Base-by-base conservation (phyloP, 768 basidiomycete genomes). In the Tylopilus subfusipes region DNA sequence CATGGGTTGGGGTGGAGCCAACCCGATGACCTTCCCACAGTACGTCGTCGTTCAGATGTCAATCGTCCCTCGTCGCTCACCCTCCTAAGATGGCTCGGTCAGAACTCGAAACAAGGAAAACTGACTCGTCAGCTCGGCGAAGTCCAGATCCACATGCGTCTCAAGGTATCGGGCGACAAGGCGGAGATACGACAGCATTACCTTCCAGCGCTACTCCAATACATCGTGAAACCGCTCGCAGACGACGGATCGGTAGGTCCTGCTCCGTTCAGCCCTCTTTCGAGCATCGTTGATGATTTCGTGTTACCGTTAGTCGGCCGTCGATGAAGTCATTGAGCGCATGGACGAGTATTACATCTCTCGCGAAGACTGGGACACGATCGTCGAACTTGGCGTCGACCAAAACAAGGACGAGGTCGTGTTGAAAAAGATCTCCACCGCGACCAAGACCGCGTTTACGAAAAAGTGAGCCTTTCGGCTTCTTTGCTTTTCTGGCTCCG, bases 271-370 rank as follows among this genome's bases (percentile, higher is more conserved):
- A n/a, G 11, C 25, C 36, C 36, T 48, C 24, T 31, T 27, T 25
- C 13, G 34, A 21, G 18, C n/a, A 19, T 12, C 4, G 51, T 31
- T 42, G 27, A 58, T 42, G 21, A 58, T 29, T 1, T 34, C 19
- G 3, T 9, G 11, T 8, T 1, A 31, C 14, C 25, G 14, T 48
- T 6, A 58, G 58, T 55, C 81, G 58, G 88, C 83, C 1, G 81
- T 98, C 6, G 85, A 88, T 2, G 84, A 88, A 10, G 83, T 94
- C 33, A 97, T 99, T 53, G 78, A 82, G 24, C 74, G 75, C 7
- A 96, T 99, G 94, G 97, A 98, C 68, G 87, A 89, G 44, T 99
- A 99, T 68, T 98, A 84, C 70, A 72, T 99, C 30, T 85, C 86
- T 4, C 90, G 88, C 59, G 97, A 98, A 27, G 96, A 98, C 64